Conservation (phyloP, 176 grass and related monocot species). For the Canna indica region DNA sequence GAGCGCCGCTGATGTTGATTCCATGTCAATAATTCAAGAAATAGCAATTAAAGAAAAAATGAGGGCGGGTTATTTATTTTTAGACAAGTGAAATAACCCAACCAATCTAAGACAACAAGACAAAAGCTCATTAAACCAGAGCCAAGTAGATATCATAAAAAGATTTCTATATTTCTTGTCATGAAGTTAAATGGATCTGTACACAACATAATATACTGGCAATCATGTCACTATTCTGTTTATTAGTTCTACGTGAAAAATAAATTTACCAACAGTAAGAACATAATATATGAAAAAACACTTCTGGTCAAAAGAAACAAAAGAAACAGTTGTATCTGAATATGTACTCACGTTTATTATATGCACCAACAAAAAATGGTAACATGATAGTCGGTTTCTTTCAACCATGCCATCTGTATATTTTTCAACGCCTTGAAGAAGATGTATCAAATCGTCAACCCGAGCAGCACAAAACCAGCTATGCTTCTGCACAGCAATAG, state of each 20-base stretch:
- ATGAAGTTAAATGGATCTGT: no score
- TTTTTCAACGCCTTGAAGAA: constrained; percentile 68
- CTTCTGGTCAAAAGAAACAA: not conserved
- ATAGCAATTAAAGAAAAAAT: no score
- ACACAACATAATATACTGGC: not conserved
- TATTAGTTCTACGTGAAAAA: no score
- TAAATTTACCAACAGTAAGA: not conserved
- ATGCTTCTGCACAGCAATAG: constrained; percentile 53
- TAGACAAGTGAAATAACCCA: no score
- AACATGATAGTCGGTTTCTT: constrained; percentile 65
- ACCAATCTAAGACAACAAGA: no score
- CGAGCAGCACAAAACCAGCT: constrained; percentile 43
- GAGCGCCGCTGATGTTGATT: no score
- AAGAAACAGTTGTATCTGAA: not conserved
- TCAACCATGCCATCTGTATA: constrained; percentile 36
- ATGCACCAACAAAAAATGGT: constrained; percentile 73
- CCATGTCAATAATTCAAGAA: no score
- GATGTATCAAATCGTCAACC: constrained; percentile 75
- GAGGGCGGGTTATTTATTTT: no score
- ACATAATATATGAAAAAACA: not conserved
- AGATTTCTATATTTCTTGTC: no score
- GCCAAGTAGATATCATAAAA: no score
- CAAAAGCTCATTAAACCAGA: no score
- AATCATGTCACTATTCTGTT: not conserved
- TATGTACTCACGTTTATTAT: constrained; percentile 58